Percentiles rank a stretch among this genome's conserved stretches.
phyloP scores from a whole-genome alignment of 768 basidiomycete genomes.

The Naganishia kalamii region DNA sequence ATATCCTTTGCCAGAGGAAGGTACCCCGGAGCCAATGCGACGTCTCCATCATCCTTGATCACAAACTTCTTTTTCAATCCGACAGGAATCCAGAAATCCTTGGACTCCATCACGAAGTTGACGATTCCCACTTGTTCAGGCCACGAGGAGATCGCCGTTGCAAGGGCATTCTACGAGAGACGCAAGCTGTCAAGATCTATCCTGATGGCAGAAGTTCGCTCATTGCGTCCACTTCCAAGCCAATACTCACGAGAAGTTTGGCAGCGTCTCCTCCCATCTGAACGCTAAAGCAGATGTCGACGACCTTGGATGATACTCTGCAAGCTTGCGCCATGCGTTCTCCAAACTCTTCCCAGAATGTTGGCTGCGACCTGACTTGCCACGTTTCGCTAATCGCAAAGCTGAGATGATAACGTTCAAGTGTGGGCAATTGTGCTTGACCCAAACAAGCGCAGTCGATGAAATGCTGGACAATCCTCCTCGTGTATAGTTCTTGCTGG shows the following conservation, averaged over 20 bases:
- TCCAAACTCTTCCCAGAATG: background rate
- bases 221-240: too few relatives aligned
- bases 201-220: too few relatives aligned
- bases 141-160: background rate
- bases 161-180: background rate
- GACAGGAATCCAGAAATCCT: background rate
- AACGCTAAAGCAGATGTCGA: background rate
- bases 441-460: background rate
- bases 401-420: background rate
- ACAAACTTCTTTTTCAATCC: background rate
- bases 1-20: background rate
- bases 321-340: background rate
- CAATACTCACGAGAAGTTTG: background rate
- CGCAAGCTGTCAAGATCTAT: background rate
- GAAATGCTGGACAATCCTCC: background rate
- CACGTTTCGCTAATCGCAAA: background rate
- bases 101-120: background rate
- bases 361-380: background rate
- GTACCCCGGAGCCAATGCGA: background rate
- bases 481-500: background rate
- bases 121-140: background rate
- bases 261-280: background rate
- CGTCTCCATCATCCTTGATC: background rate
- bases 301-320: background rate
- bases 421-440: background rate